Base-by-base conservation (phyloP, 768 basidiomycete species). In the Kwoniella europaea region DNA sequence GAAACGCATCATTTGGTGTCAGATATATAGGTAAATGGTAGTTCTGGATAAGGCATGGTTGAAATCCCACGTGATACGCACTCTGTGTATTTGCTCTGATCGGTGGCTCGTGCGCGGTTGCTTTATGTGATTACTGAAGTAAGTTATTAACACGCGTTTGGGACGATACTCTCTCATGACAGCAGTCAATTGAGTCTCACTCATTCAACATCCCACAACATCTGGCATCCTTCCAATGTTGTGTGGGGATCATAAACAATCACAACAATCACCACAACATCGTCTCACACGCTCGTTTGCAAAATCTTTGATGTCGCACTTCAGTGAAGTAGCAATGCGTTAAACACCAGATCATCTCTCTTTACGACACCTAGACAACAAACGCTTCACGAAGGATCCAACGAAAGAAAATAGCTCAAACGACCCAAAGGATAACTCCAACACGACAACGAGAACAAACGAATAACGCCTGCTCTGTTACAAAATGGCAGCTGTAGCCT, bases 401-500 rank as follows among this genome's bases (percentile, higher is more conserved):
- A 63, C 42, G 58, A 60, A 42, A 60, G 15, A 29, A 57, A 16
- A 20, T 13, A 57, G 20, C 46, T 18, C 15, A 42, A 63, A 22
- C 43, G 20, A 27, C 10, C 27, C 20, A 61, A 61, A 27, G 65
- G 52, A 35, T 6, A 12, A 12, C n/a, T 42, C 65, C 12, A 66
- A 35, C 59, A 18, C 15, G 18, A 43, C 24, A 16, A 65, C 27
- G 44, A 22, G 24, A 58, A 67, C 29, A 42, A 52, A 59, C 65
- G 46, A 68, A 43, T 9, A 35, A 12, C 50, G 20, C 15, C 27
- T 15, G 13, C 46, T 4, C 12, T 16, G 12, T 18, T 15, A 13
- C 13, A 71, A 55, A 60, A 71, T 71, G 69, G 69, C 69, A 46
- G 62, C 69, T 52, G 65, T 71, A 54, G 61, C 63, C 18, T 57